These are phyloP conservation scores for Saccharomyces pastorianus DNA, from an alignment of 1,139 yeast genomes.

Conservation along the genomic window DNA sequence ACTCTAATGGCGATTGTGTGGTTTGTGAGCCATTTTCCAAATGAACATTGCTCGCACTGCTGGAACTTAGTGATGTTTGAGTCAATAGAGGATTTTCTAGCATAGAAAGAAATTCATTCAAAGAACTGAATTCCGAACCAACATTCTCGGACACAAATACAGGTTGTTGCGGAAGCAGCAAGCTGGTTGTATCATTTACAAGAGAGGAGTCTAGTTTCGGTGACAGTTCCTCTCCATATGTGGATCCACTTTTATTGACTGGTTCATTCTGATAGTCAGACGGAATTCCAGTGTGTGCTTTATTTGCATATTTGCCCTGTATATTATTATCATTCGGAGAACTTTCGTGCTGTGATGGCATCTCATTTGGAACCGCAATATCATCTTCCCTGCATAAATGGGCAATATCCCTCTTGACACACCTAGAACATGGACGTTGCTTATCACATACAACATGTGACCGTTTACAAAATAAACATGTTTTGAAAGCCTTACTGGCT, in stretches of 20 bases:
- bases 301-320: not conserved
- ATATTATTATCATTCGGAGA: not conserved
- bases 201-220: not conserved
- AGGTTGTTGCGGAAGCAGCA: slow-evolving; percentile 45
- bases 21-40: slow-evolving; percentile 1
- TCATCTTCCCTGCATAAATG: slow-evolving; percentile 78
- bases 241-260: not conserved
- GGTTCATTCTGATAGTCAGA: not conserved
- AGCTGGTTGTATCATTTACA: slow-evolving; percentile 1
- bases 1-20: not conserved
- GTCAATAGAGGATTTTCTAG: slow-evolving; percentile 65
- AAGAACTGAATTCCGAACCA: slow-evolving; percentile 83
- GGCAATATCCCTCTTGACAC: slow-evolving; percentile 81
- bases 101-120: slow-evolving; percentile 84
- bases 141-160: slow-evolving; percentile 86
- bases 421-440: slow-evolving; percentile 76
- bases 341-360: not conserved
- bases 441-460: slow-evolving; percentile 94
- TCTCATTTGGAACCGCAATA: not conserved
- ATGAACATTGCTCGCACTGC: not conserved
- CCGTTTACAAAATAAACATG: slow-evolving; percentile 87
- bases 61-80: slow-evolving; percentile 3
- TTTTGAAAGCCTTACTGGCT: slow-evolving; percentile 31
- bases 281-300: not conserved
- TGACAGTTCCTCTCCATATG: not conserved